Evolutionary conservation across 257 asterid genomes (phyloP).

Genomic region (Solanum dulcamara): DNA sequence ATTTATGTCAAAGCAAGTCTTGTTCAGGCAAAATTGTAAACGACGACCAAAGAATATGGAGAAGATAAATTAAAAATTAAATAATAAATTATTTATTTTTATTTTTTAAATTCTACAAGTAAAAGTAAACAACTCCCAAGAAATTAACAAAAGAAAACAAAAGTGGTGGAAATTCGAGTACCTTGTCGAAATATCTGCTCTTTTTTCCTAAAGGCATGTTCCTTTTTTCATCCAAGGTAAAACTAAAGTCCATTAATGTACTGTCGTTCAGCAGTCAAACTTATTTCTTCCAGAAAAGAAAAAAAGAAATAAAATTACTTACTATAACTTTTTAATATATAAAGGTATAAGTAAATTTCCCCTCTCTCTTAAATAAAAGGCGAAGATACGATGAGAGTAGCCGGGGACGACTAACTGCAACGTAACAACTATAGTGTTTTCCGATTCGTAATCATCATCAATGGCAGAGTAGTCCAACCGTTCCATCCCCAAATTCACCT

Average conservation of each 20-base stretch:
- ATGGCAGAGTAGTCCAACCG: conserved; percentile 36
- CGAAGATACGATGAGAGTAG: conserved; percentile 20
- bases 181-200: neutral
- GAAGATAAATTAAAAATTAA: too few species aligned
- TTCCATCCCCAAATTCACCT: conserved; percentile 3
- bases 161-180: neutral
- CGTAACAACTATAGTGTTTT: conserved; percentile 7
- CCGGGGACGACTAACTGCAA: conserved; percentile 7
- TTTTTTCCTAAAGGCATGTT: neutral
- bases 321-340: neutral
- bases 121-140: too few species aligned
- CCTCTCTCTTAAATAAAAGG: conserved; percentile 12
- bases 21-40: neutral
- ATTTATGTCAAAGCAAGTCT: neutral
- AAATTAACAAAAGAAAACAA: too few species aligned
- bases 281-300: neutral
- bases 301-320: neutral
- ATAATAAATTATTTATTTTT: too few species aligned
- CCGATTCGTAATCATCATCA: conserved; percentile 14
- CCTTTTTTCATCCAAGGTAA: neutral
- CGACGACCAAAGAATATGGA: neutral
- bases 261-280: neutral
- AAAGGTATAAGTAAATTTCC: neutral
- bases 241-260: neutral
- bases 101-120: too few species aligned